These are phyloP conservation scores for Urochloa ruziziensis DNA, from an alignment of 176 grass and related monocot genomes.

Conservation along the genomic window DNA sequence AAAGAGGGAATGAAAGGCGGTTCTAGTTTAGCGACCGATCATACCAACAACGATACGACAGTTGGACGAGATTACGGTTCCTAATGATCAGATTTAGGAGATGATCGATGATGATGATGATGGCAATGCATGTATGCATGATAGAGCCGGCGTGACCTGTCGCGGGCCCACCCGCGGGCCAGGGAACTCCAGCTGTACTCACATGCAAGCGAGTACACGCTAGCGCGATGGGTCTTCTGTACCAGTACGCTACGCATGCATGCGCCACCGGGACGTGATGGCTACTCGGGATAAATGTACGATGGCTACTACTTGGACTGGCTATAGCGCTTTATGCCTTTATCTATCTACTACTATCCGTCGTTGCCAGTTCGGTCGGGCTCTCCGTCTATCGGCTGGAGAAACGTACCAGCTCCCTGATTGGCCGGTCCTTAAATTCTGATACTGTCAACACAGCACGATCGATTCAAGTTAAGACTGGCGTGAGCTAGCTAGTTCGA, in stretches of 20 bases:
- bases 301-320: neutral
- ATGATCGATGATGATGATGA: neutral
- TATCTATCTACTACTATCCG: neutral
- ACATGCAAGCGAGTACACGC: conserved; percentile 20
- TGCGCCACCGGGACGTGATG: conserved; percentile 15
- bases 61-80: conserved; percentile 29
- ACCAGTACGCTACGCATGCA: neutral
- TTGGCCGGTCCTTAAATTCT: no score
- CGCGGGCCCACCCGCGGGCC: conserved; percentile 25
- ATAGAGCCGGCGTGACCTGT: conserved; percentile 34
- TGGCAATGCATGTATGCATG: neutral
- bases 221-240: neutral
- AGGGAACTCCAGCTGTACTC: conserved; percentile 15
- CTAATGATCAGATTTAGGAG: neutral
- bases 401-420: no score
- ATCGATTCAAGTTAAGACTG: no score
- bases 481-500: neutral
- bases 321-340: neutral
- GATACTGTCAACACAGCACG: no score
- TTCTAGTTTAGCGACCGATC: neutral
- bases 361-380: neutral
- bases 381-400: neutral
- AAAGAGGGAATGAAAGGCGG: neutral
- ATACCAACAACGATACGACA: conserved; percentile 19
- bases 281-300: conserved; percentile 11